Conservation (phyloP, 139 green algal genomes). For the Chlorella sp. region DNA sequence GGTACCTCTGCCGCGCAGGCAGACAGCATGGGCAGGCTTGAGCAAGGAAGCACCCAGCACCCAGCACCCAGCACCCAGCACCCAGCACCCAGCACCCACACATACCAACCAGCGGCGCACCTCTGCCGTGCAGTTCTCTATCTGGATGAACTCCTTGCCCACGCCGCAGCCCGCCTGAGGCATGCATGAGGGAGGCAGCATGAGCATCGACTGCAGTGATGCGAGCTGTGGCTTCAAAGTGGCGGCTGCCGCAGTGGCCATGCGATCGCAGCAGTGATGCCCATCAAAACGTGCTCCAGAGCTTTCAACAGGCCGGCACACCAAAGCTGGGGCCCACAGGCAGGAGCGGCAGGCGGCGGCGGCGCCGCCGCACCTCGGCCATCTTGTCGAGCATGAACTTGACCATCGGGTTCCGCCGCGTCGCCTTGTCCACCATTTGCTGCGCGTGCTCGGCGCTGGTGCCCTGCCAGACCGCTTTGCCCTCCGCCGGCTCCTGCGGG, state of each 20-base stretch:
- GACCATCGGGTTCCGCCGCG: conserved; percentile 61
- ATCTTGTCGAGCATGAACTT: conserved; percentile 84
- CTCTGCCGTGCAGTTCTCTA: conserved; percentile 66
- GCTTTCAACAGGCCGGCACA: too few relatives aligned
- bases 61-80: too few relatives aligned
- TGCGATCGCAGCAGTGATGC: too few relatives aligned
- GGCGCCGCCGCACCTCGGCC: conserved; percentile 55
- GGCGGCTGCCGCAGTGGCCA: too few relatives aligned
- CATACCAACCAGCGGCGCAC: too few relatives aligned
- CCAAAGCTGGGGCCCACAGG: too few relatives aligned
- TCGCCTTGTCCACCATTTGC: conserved; percentile 66
- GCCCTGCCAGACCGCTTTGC: conserved; percentile 31
- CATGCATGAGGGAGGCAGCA: background rate
- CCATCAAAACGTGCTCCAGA: too few relatives aligned
- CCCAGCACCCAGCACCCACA: too few relatives aligned
- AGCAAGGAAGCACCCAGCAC: conserved; percentile 9
- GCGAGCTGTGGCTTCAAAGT: too few relatives aligned
- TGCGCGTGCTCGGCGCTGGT: conserved; percentile 36
- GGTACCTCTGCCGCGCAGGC: too few relatives aligned
- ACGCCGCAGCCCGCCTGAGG: conserved; percentile 70
- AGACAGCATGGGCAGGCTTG: too few relatives aligned
- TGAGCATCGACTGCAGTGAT: background rate
- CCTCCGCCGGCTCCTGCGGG: conserved; percentile 4
- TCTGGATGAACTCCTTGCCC: conserved; percentile 64
- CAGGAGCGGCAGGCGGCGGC: background rate